Evolutionary conservation across 164 flowering plant species (phyloP).

Genomic region (Liquidambar formosana): DNA sequence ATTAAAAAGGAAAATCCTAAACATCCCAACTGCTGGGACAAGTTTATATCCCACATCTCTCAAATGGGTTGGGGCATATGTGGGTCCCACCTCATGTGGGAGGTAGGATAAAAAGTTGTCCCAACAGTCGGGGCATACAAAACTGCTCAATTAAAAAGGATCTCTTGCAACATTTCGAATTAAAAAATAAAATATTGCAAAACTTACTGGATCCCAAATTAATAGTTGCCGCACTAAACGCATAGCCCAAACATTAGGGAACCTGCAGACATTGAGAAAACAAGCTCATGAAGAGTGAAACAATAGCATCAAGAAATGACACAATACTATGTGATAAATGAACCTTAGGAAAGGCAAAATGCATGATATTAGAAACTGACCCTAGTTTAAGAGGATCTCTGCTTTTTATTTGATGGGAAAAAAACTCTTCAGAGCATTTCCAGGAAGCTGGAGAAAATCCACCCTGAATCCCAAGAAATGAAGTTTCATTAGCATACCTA

Average conservation of each 20-base stretch:
- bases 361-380: slow-evolving; percentile 41
- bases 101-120: too few species aligned
- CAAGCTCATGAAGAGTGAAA: background rate
- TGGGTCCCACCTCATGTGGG: too few species aligned
- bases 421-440: slow-evolving; percentile 96
- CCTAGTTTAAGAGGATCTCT: slow-evolving; percentile 92
- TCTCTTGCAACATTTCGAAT: background rate
- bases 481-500: slow-evolving; percentile 4
- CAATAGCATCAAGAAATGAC: background rate
- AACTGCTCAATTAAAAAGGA: too few species aligned
- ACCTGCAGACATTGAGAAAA: slow-evolving; percentile 45
- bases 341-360: background rate
- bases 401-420: slow-evolving; percentile 65
- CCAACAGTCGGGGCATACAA: too few species aligned
- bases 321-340: background rate
- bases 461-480: slow-evolving; percentile 40
- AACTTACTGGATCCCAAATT: slow-evolving; percentile 89
- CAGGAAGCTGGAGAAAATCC: slow-evolving; percentile 82
- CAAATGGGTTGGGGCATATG: too few species aligned
- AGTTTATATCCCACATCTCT: too few species aligned
- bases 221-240: slow-evolving; percentile 86
- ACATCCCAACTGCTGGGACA: too few species aligned
- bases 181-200: background rate
- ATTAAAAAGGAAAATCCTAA: too few species aligned
- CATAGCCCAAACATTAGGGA: slow-evolving; percentile 83